Evolutionary conservation across 2,329 filamentous ascomycete genomes (phyloP), one percentile per base, ranked within the genome.

Genomic region (Elsinoe fawcettii): DNA sequence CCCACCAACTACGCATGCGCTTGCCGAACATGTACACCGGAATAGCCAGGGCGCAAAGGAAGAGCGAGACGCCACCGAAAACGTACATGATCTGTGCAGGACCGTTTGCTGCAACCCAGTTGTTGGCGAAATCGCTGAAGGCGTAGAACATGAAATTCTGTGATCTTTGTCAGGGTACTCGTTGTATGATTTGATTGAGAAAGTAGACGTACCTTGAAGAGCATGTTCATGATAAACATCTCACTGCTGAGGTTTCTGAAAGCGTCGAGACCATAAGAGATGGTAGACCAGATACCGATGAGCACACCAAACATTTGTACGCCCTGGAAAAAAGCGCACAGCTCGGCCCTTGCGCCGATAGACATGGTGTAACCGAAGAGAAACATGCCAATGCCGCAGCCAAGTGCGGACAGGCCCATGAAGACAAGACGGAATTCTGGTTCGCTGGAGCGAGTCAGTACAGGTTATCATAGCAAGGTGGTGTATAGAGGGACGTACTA

Each of bases 111-210:
- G 62, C 64, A 9, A 66, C 64, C 66, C 66, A 67, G 37, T 62
- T 51, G 57, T 66, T 66, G 39, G 64, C 64, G 46, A 65, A 67
- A 47, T 65, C 64, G 36, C 60, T 63, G 30, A 65, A 60, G 16
- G 63, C 66, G 53, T 66, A 67, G 57, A 66, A 67, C 59, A 67
- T 63, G 61, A 66, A 67, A 54, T 67, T 67, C 65, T 66, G 23
- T n/a, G 6, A 20, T 14, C 18, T 18, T 32, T 20, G 43, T 34
- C 18, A 51, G 27, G 20, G 12, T 43, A 37, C 14, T 37, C 11
- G 5, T 12, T 14, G 27, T 9, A 36, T 22, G 3, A 37, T 22
- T 39, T 3, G 37, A 18, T 2, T 8, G 23, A 2, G 27, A 2
- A 14, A 12, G 8, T 16, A 5, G 16, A 44, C 62, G 30, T 41